These are phyloP conservation scores for Dioscorea zingiberensis DNA, from an alignment of 106 monocot species.

Conservation along the genomic window DNA sequence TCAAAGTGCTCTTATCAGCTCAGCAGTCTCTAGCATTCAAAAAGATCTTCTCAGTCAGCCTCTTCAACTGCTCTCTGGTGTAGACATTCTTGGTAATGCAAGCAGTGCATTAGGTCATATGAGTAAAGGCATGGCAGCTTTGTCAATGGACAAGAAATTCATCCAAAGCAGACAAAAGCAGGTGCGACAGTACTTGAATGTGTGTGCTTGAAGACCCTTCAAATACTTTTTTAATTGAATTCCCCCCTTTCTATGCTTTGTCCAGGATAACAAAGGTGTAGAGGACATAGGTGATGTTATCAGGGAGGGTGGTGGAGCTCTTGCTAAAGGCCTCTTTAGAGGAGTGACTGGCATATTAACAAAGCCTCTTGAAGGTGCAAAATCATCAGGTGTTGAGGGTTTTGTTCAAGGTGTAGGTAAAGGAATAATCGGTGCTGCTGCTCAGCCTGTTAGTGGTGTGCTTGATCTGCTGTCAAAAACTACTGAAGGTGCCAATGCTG, in stretches of 20 bases:
- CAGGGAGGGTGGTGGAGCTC: constrained; percentile 90
- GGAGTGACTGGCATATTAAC: constrained; percentile 94
- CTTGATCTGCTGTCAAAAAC: constrained; percentile 97
- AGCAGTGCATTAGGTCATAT: constrained; percentile 94
- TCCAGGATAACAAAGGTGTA: constrained; percentile 90
- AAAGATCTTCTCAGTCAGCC: constrained; percentile 96
- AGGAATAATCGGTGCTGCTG: constrained; percentile 93
- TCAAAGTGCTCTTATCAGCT: constrained; percentile 70
- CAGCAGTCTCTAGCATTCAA: constrained; percentile 70
- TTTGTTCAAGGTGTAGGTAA: constrained; percentile 97
- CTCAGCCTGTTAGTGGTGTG: constrained; percentile 96
- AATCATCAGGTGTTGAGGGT: constrained; percentile 93
- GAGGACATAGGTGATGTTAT: constrained; percentile 95
- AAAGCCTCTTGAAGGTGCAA: constrained; percentile 96
- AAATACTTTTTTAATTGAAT: neutral
- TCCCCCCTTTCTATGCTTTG: constrained; percentile 7
- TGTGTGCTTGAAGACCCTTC: neutral
- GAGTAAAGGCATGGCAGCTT: constrained; percentile 93
- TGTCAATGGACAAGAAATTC: constrained; percentile 99
- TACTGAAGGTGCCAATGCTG: constrained; percentile 98
- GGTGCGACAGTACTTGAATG: constrained; percentile 1
- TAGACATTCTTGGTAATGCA: constrained; percentile 96
- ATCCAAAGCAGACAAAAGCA: constrained; percentile 87
- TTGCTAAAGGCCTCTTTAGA: constrained; percentile 92
- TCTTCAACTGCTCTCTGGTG: constrained; percentile 87